Conservation (phyloP, 768 basidiomycete genomes). For the button mushroom (Agaricus bisporus) region DNA sequence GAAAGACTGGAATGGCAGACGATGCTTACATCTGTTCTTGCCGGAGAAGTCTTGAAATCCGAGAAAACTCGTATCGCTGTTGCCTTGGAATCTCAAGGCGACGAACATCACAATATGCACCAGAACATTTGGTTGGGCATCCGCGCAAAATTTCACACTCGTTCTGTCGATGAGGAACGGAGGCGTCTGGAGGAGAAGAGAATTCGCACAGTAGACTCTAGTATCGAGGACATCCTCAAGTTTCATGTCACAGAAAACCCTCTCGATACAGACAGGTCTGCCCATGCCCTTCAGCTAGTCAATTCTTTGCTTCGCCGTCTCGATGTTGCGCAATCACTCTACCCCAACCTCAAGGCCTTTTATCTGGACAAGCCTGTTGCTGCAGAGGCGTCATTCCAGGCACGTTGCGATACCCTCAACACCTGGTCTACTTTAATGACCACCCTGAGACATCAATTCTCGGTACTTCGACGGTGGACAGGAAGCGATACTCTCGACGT, state of each 20-base stretch:
- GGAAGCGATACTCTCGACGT: conserved; percentile 90
- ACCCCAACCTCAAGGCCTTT: conserved; percentile 79
- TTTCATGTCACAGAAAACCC: conserved; percentile 54
- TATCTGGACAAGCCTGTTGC: conserved; percentile 72
- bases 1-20: conserved; percentile 94
- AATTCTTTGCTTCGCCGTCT: conserved; percentile 64
- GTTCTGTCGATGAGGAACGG: conserved; percentile 78
- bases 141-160: conserved; percentile 77
- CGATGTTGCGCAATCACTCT: conserved; percentile 80
- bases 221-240: conserved; percentile 76
- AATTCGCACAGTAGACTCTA: conserved; percentile 70
- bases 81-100: conserved; percentile 61
- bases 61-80: conserved; percentile 92
- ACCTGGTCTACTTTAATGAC: conserved; percentile 89
- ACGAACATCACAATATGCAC: conserved; percentile 63
- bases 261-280: conserved; percentile 27
- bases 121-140: conserved; percentile 85
- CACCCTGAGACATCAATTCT: conserved; percentile 78
- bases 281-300: conserved; percentile 55
- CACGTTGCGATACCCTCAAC: conserved; percentile 83
- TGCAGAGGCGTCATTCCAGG: conserved; percentile 58
- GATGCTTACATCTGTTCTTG: conserved; percentile 88
- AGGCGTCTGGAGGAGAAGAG: conserved; percentile 79
- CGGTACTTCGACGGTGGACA: conserved; percentile 85
- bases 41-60: conserved; percentile 90